These are phyloP conservation scores for Alternaria burnsii DNA, from an alignment of 2,329 filamentous ascomycete genomes.

Conservation along the genomic window DNA sequence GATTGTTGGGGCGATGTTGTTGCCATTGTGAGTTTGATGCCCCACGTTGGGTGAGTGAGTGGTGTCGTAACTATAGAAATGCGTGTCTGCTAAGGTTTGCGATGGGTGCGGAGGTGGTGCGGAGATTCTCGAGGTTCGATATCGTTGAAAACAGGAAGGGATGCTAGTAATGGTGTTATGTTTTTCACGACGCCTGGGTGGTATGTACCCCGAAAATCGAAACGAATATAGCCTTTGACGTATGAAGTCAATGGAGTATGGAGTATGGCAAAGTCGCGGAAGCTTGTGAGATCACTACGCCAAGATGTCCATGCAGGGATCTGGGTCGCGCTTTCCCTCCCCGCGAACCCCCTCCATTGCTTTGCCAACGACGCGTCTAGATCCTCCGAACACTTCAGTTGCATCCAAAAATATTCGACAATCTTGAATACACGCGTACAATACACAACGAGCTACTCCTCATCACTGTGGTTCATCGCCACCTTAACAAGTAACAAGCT, in stretches of 20 bases:
- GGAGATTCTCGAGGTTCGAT: conserved; percentile 10
- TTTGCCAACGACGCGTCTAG: conserved; percentile 7
- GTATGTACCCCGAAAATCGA: not conserved
- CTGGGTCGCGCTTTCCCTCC: conserved; percentile 15
- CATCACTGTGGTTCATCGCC: not conserved
- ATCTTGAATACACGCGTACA: conserved; percentile 6
- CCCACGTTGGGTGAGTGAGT: not conserved
- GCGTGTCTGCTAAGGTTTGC: conserved; percentile 8
- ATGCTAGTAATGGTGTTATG: not conserved
- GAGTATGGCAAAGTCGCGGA: not conserved
- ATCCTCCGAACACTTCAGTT: not conserved
- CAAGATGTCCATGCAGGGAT: conserved; percentile 28
- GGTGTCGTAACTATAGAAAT: no score
- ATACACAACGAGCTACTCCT: not conserved
- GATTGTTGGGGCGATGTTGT: not conserved
- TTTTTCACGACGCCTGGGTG: not conserved
- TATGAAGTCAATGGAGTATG: not conserved
- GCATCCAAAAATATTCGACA: not conserved
- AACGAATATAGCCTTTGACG: not conserved
- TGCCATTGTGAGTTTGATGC: conserved; percentile 9
- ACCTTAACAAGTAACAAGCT: not conserved
- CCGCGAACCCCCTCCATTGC: conserved; percentile 16
- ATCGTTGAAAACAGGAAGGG: not conserved
- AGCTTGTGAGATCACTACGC: conserved; percentile 20
- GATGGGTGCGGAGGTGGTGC: conserved; percentile 25